Evolutionary conservation across 345 rosid species (phyloP).

Genomic region (Eucalyptus pauciflora): DNA sequence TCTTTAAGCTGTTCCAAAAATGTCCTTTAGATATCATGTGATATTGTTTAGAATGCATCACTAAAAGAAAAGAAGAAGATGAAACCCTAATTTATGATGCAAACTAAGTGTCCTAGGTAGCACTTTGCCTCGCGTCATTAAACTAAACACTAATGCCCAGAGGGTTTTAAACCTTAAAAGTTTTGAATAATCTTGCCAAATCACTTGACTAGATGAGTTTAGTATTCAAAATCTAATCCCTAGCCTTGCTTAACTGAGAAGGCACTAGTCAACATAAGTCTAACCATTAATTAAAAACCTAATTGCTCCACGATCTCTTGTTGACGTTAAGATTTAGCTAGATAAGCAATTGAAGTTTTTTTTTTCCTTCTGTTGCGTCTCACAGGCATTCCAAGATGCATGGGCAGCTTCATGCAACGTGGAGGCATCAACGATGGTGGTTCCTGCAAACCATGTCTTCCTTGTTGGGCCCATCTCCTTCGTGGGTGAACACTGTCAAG

Average conservation of each 20-base stretch:
- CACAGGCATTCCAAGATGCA: background rate
- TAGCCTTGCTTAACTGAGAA: background rate
- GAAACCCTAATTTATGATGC: background rate
- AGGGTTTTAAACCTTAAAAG: background rate
- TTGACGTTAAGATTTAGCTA: background rate
- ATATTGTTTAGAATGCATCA: background rate
- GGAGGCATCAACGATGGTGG: background rate
- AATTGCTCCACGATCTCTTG: background rate
- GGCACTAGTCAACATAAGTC: background rate
- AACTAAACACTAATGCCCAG: background rate
- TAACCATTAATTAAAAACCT: background rate
- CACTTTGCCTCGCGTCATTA: no score
- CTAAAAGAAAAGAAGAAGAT: background rate
- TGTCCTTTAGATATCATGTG: background rate
- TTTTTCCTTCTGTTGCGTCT: background rate
- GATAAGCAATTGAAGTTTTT: background rate
- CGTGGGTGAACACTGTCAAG: slow-evolving; percentile 9
- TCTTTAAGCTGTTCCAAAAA: background rate
- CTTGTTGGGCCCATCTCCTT: slow-evolving; percentile 9
- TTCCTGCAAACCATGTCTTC: slow-evolving; percentile 1
- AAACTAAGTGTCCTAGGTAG: background rate
- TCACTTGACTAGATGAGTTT: background rate
- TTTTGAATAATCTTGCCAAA: background rate
- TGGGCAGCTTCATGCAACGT: slow-evolving; percentile 5
- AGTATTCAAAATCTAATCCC: background rate